Evolutionary conservation across 257 asterid genomes (phyloP).

Genomic region (Ballota nigra): DNA sequence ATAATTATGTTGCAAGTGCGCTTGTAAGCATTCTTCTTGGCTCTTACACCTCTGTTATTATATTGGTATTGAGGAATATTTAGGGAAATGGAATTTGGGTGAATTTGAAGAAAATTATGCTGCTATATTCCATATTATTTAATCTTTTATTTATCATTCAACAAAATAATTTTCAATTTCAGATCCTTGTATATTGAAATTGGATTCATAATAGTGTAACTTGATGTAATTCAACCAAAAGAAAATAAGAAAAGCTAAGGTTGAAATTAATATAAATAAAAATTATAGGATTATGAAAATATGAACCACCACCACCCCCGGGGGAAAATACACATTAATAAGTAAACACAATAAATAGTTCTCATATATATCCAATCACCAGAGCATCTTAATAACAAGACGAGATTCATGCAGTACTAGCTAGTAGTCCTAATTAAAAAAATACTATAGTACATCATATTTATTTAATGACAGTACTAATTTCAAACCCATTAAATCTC

Average conservation of each 20-base stretch:
- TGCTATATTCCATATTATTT: not conserved
- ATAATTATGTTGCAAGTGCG: not conserved
- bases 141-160: not conserved
- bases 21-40: constrained; percentile 7
- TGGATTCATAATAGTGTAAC: not conserved
- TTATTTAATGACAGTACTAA: not conserved
- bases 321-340: too few species aligned
- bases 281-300: too few species aligned
- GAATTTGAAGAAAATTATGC: not conserved
- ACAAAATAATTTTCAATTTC: not conserved
- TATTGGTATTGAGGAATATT: not conserved
- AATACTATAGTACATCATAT: not conserved
- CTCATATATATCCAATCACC: not conserved
- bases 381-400: not conserved
- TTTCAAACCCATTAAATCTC: not conserved
- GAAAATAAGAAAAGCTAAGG: not conserved
- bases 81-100: not conserved
- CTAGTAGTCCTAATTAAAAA: not conserved
- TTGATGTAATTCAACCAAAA: not conserved
- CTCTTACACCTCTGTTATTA: not conserved
- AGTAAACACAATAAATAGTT: not conserved
- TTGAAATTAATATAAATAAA: not conserved
- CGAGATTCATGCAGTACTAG: not conserved
- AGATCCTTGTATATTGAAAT: not conserved
- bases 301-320: too few species aligned